Evolutionary conservation across 1,139 yeast genomes (phyloP).

Genomic region (Eremothecium sinecaudum): DNA sequence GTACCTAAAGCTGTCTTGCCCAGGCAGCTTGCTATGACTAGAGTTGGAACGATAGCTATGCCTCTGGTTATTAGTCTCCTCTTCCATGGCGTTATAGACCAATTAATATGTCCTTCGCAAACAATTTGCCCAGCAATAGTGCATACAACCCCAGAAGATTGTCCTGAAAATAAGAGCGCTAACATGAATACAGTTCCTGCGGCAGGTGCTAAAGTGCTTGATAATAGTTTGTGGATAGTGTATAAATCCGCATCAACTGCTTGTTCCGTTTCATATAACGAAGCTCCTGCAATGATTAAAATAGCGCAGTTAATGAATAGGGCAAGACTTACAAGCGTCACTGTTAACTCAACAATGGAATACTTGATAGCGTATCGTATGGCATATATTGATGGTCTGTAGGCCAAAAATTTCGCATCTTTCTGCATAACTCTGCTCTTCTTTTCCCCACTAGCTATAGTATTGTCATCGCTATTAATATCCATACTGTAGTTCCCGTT

Average conservation of each 20-base stretch:
- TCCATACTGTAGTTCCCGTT: conserved; percentile 34
- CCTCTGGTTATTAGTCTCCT: conserved; percentile 62
- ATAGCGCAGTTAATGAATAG: conserved; percentile 73
- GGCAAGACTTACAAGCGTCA: conserved; percentile 67
- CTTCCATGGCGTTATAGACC: conserved; percentile 71
- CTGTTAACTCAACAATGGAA: conserved; percentile 53
- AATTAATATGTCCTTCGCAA: conserved; percentile 70
- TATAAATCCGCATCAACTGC: conserved; percentile 68
- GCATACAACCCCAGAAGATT: conserved; percentile 78
- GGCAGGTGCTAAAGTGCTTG: conserved; percentile 50
- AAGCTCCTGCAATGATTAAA: conserved; percentile 64
- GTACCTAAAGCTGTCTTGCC: conserved; percentile 56
- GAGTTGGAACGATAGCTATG: conserved; percentile 65
- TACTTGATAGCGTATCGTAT: conserved; percentile 57
- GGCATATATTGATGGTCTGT: conserved; percentile 57
- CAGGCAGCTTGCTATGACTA: conserved; percentile 43
- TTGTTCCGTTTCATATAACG: conserved; percentile 54
- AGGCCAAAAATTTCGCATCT: conserved; percentile 29
- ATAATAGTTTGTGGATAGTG: conserved; percentile 54
- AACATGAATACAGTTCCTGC: conserved; percentile 73
- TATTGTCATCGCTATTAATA: conserved; percentile 13
- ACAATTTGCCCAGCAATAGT: conserved; percentile 84
- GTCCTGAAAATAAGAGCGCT: conserved; percentile 67
- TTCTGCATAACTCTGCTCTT: conserved; percentile 11
- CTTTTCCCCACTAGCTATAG: conserved; percentile 12